Conservation (phyloP, 768 basidiomycete genomes). For the Rubroboletus satanas region DNA sequence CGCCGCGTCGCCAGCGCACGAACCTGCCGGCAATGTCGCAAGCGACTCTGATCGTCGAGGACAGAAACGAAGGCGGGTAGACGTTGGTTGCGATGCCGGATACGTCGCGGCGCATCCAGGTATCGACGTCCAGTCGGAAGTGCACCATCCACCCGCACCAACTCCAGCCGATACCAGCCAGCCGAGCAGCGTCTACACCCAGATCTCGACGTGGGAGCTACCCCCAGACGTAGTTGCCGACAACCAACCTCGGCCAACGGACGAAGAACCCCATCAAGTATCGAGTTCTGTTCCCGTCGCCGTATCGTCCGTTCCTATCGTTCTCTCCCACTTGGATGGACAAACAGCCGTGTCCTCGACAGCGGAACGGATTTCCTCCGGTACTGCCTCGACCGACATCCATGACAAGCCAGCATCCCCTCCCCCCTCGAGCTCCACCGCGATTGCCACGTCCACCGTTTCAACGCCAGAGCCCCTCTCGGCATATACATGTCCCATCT, state of each 20-base stretch:
- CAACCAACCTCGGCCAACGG: background rate
- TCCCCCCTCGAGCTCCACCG: background rate
- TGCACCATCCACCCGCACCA: background rate
- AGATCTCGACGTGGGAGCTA: conserved; percentile 23
- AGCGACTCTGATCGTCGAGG: conserved; percentile 4
- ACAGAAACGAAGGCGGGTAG: conserved; percentile 18
- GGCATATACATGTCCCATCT: conserved; percentile 75
- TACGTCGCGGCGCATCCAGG: background rate
- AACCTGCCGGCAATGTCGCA: background rate
- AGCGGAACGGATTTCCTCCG: background rate
- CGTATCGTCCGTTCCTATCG: background rate
- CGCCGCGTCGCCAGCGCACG: background rate
- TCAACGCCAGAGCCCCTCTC: conserved; percentile 38
- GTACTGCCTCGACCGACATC: background rate
- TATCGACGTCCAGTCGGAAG: background rate
- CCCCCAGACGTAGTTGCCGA: conserved; percentile 6
- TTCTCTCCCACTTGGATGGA: conserved; percentile 2
- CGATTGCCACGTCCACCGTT: background rate
- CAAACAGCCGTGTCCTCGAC: background rate
- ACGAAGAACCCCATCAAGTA: background rate
- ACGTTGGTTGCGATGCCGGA: background rate
- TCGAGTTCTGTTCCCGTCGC: background rate
- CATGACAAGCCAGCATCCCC: background rate
- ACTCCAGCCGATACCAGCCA: background rate
- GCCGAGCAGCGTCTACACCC: background rate